Evolutionary conservation across 2,329 filamentous ascomycete genomes (phyloP).

Genomic region (Fusarium anthophilum): DNA sequence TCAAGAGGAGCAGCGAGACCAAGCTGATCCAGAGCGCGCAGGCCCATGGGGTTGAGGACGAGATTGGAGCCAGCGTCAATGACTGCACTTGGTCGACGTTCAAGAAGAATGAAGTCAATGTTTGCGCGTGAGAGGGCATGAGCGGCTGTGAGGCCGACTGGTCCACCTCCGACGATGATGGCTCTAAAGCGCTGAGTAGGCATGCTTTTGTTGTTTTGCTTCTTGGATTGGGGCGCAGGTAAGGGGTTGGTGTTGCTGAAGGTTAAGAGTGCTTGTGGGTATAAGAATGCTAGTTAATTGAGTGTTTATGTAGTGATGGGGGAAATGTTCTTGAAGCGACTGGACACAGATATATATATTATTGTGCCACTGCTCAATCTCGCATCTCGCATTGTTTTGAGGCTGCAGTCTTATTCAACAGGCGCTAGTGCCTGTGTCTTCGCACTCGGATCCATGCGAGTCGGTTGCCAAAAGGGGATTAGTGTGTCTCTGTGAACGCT

Average conservation of each 20-base stretch:
- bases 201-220: neutral
- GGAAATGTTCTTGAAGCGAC: neutral
- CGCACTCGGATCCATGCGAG: slow-evolving; percentile 6
- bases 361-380: neutral
- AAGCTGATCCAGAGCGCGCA: slow-evolving; percentile 48
- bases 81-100: slow-evolving; percentile 42
- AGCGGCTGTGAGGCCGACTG: slow-evolving; percentile 42
- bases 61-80: slow-evolving; percentile 46
- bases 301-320: neutral
- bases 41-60: slow-evolving; percentile 42
- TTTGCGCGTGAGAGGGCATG: slow-evolving; percentile 39
- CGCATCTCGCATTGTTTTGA: neutral
- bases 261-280: neutral
- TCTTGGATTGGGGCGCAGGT: neutral
- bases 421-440: slow-evolving; percentile 1
- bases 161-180: slow-evolving; percentile 44
- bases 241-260: neutral
- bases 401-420: neutral
- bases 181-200: slow-evolving; percentile 14
- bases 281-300: neutral
- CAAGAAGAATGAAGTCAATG: slow-evolving; percentile 54
- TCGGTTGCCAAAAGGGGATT: neutral
- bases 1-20: slow-evolving; percentile 40
- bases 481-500: neutral
- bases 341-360: neutral